Percentiles rank a stretch among this genome's conserved stretches.
Evolutionary conservation across 306 rosid species (phyloP).

Genomic region (Argentina anserina): DNA sequence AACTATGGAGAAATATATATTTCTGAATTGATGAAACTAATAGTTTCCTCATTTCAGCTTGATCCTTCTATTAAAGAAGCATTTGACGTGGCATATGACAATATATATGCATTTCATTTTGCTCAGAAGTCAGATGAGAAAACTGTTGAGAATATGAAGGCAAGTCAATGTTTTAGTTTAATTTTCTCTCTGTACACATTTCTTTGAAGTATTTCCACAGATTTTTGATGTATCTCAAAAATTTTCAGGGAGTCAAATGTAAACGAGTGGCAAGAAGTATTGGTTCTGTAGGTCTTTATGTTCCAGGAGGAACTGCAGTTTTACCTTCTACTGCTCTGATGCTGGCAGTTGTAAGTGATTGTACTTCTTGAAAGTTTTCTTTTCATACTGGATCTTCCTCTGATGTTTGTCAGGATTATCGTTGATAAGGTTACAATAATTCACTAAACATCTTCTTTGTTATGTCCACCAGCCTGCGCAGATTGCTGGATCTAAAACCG

Average conservation of each 20-base stretch:
- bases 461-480: conserved; percentile 71
- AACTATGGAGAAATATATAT: neutral
- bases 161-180: conserved; percentile 34
- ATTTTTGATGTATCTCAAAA: neutral
- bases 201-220: neutral
- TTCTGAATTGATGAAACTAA: neutral
- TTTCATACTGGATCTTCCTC: neutral
- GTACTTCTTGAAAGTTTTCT: conserved; percentile 3
- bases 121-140: conserved; percentile 75
- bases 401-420: neutral
- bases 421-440: neutral
- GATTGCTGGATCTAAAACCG: conserved; percentile 90
- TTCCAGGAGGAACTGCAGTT: conserved; percentile 99
- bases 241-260: conserved; percentile 87
- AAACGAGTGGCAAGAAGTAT: conserved; percentile 95
- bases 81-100: conserved; percentile 83
- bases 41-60: conserved; percentile 54
- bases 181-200: conserved; percentile 3
- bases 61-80: conserved; percentile 70
- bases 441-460: conserved; percentile 28
- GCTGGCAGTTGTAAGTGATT: conserved; percentile 87
- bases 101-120: conserved; percentile 88
- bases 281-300: conserved; percentile 92
- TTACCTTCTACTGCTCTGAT: conserved; percentile 96
- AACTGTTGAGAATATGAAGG: conserved; percentile 90